These are phyloP conservation scores for Fusarium hostae DNA, from an alignment of 2,329 filamentous ascomycete genomes.

Conservation along the genomic window DNA sequence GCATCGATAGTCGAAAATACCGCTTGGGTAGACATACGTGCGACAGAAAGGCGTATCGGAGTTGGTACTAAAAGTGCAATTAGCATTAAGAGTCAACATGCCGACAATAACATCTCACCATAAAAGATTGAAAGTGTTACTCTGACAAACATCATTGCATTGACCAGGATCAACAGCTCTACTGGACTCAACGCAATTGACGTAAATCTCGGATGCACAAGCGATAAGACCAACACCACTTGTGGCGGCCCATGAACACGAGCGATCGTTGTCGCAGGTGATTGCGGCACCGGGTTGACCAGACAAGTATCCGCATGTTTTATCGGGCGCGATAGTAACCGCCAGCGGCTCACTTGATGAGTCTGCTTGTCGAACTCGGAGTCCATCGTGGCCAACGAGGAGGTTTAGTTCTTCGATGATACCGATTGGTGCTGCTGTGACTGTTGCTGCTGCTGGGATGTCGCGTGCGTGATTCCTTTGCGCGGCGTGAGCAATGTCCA, in stretches of 20 bases:
- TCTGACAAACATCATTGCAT: not conserved
- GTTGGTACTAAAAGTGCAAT: rapidly evolving
- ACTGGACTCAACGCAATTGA: not conserved
- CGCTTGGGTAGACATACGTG: not conserved
- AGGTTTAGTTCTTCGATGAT: not conserved
- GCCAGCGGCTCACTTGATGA: not conserved
- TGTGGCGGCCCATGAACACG: not conserved
- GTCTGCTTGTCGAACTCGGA: not conserved
- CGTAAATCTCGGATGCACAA: not conserved
- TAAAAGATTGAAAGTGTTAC: not conserved
- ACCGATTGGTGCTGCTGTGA: not conserved
- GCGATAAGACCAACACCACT: not conserved
- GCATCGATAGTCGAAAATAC: not conserved
- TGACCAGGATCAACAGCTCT: not conserved
- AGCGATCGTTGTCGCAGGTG: not conserved
- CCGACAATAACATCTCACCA: not conserved
- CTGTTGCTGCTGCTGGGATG: not conserved
- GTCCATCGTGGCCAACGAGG: not conserved
- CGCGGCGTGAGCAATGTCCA: not conserved
- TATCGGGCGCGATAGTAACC: not conserved
- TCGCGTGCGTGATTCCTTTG: not conserved
- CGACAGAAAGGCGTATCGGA: not conserved
- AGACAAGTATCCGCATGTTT: not conserved
- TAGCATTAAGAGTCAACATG: rapidly evolving
- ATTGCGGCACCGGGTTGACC: not conserved